A percentile compares a stretch with the other conserved stretches of the same genome.
phyloP scores from a whole-genome alignment of 2,329 filamentous ascomycete species.

The Zymoseptoria crescenta region DNA sequence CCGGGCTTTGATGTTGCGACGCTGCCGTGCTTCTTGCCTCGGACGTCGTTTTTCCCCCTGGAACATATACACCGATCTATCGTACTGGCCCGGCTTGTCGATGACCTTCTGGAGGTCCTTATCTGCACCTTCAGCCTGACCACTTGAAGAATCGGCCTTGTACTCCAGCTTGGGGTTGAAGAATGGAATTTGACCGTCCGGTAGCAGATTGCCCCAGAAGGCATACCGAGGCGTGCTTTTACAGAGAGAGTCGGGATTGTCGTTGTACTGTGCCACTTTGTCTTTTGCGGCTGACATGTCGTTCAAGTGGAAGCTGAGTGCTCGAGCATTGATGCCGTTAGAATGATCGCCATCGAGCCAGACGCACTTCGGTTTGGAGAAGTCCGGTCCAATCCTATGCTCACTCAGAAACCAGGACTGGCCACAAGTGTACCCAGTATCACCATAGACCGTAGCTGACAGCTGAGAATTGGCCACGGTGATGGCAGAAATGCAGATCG shows the following conservation, averaged over 20 bases:
- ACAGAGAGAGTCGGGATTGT: not conserved
- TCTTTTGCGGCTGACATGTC: not conserved
- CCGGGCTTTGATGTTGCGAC: too few species aligned
- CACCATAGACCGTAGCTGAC: not conserved
- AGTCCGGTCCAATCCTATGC: not conserved
- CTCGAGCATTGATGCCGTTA: slow-evolving; percentile 1
- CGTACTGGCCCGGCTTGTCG: slow-evolving; percentile 1
- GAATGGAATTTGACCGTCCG: not conserved
- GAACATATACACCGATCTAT: slow-evolving; percentile 1
- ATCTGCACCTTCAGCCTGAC: not conserved
- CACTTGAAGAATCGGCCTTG: not conserved
- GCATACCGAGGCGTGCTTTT: slow-evolving; percentile 2
- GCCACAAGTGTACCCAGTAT: slow-evolving; percentile 1
- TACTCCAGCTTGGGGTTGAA: not conserved
- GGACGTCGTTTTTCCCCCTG: not conserved
- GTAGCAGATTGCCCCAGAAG: not conserved
- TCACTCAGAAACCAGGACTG: slow-evolving; percentile 2
- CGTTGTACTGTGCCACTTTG: not conserved
- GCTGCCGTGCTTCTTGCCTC: too few species aligned
- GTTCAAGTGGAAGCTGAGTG: slow-evolving; percentile 2
- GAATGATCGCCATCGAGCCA: slow-evolving; percentile 4
- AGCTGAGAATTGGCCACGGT: not conserved
- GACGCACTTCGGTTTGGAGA: slow-evolving; percentile 1
- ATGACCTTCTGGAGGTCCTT: not conserved
- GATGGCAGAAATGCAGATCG: slow-evolving; percentile 2